Base-by-base conservation (phyloP, 306 rosid species). In the Psophocarpus tetragonolobus region DNA sequence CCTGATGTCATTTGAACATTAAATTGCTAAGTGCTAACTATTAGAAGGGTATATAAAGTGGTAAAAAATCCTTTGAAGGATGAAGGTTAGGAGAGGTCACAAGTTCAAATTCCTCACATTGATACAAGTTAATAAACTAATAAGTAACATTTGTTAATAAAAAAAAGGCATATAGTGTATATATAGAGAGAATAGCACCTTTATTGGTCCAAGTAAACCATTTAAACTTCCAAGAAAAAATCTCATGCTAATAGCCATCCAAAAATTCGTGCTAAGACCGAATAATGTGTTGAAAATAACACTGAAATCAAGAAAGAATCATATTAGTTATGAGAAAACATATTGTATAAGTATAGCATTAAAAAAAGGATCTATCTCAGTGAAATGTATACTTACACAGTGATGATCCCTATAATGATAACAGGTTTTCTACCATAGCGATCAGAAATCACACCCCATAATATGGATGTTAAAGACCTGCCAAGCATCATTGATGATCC, bases 401-500 rank as follows among this genome's bases (percentile, higher is more conserved):
- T n/a, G 12, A 83, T 18, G 61, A 76, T 84, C 78, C 97, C 97
- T 6, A 92, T 79, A 9, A 91, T 39, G 15, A 88, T 80, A 65
- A 91, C 97, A 50, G 95, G 97, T 84, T 89, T 92, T 70, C 97
- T 88, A 79, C 98, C 97, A 42, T 87, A 92, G 18, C 92, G 91
- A 86, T 95, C 98, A 18, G 98, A 90, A 35, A 89, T 21, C 4
- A 89, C 64, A 80, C 98, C 98, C 98, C 98, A 92, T 3, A 83
- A 23, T 69, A 95, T 35, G 7, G 98, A 87, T 57, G 97, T 95
- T 62, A 91, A 71, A 38, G 86, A 76, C 87, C 98, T 91, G 7
- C 98, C 98, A 68, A 90, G 50, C 98, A 95, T 89, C 84, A 63
- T 90, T 3, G 97, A 48, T 83, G 97, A 85, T 71, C 98, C 98